phyloP scores from a whole-genome alignment of 2,329 filamentous ascomycete species.

The Colletotrichum sp. region DNA sequence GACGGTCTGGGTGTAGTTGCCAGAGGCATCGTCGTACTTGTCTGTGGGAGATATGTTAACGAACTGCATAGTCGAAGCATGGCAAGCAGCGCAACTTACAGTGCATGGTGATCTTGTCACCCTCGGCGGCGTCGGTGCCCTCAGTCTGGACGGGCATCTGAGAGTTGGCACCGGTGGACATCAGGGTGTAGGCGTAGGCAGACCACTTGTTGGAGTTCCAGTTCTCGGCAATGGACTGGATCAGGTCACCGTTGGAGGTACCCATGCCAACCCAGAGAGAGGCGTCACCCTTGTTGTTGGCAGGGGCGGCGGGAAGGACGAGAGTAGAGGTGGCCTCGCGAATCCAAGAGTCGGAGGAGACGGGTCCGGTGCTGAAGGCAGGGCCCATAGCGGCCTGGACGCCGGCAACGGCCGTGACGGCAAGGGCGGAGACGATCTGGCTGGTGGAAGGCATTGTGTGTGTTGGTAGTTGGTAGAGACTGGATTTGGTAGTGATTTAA shows the following conservation, averaged over 20 bases:
- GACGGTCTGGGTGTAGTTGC: slow-evolving; percentile 17
- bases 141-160: slow-evolving; percentile 13
- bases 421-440: slow-evolving; percentile 10
- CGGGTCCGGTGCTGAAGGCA: slow-evolving; percentile 49
- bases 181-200: slow-evolving; percentile 47
- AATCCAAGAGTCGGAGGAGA: slow-evolving; percentile 43
- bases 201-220: slow-evolving; percentile 34
- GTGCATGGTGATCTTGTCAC: slow-evolving; percentile 19
- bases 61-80: background rate
- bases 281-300: slow-evolving; percentile 37
- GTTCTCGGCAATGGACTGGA: slow-evolving; percentile 51
- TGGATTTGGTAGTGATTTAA: background rate
- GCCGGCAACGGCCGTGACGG: slow-evolving; percentile 1
- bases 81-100: background rate
- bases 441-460: slow-evolving; percentile 4
- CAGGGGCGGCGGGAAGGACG: slow-evolving; percentile 42
- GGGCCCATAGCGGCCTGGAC: slow-evolving; percentile 36
- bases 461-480: background rate
- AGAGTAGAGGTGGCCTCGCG: slow-evolving; percentile 48
- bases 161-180: slow-evolving; percentile 31
- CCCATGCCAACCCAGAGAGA: slow-evolving; percentile 56
- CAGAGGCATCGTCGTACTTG: slow-evolving; percentile 13
- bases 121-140: background rate
- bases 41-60: background rate
- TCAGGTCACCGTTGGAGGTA: slow-evolving; percentile 49